Evolutionary conservation across 1,284 basidiomycete species (phyloP).

Genomic region (Ganoderma lingzhi): DNA sequence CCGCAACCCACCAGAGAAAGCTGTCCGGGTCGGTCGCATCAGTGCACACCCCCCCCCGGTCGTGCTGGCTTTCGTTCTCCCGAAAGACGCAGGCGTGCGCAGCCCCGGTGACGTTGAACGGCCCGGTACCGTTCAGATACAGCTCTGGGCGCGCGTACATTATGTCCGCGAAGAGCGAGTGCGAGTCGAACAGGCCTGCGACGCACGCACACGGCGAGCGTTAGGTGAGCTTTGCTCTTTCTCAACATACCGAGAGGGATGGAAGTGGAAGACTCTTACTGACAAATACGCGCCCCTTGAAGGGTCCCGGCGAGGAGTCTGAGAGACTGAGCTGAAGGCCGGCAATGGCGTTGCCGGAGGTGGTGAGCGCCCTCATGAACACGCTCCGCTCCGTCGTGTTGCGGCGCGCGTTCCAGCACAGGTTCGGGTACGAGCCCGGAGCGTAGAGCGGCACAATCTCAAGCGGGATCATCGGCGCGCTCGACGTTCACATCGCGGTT

Average conservation of each 20-base stretch:
- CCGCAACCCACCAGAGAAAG: slow-evolving; percentile 51
- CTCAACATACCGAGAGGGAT: too few species aligned
- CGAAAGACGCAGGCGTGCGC: slow-evolving; percentile 55
- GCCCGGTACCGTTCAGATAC: slow-evolving; percentile 67
- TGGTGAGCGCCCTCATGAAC: slow-evolving; percentile 46
- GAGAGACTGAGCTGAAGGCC: slow-evolving; percentile 41
- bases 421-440: slow-evolving; percentile 45
- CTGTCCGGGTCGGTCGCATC: slow-evolving; percentile 54
- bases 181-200: slow-evolving; percentile 60
- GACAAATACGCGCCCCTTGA: slow-evolving; percentile 48
- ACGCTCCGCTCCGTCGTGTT: slow-evolving; percentile 52
- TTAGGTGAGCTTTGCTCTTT: too few species aligned
- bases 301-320: slow-evolving; percentile 36
- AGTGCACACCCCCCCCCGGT: slow-evolving; percentile 45
- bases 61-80: slow-evolving; percentile 43
- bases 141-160: slow-evolving; percentile 46
- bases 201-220: background rate
- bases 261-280: slow-evolving; percentile 12
- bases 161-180: slow-evolving; percentile 64
- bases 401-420: slow-evolving; percentile 45
- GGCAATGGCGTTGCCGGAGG: slow-evolving; percentile 46
- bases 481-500: too few species aligned
- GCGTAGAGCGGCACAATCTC: slow-evolving; percentile 45
- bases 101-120: slow-evolving; percentile 60
- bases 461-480: slow-evolving; percentile 43